phyloP scores from a whole-genome alignment of 2,329 filamentous ascomycete species.

The Aspergillus carbonarius region DNA sequence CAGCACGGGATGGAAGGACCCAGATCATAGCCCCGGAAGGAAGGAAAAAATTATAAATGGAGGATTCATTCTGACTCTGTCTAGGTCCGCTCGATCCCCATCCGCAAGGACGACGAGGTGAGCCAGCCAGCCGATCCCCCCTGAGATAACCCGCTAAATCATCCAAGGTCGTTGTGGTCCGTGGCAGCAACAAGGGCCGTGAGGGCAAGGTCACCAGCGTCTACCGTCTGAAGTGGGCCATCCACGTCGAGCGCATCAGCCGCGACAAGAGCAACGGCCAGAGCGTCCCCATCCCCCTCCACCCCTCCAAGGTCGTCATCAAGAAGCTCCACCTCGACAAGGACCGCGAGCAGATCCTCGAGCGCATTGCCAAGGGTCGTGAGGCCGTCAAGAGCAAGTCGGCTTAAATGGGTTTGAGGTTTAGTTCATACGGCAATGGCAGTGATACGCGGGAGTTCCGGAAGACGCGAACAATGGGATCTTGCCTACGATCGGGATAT shows the following conservation, averaged over 20 bases:
- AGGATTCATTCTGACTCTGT: slow-evolving; percentile 10
- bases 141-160: background rate
- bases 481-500: slow-evolving; percentile 26
- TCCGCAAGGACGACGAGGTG: slow-evolving; percentile 91
- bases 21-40: background rate
- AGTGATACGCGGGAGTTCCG: slow-evolving; percentile 33
- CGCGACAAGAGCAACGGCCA: slow-evolving; percentile 98
- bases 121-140: background rate
- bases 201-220: slow-evolving; percentile 98
- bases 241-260: slow-evolving; percentile 95
- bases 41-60: background rate
- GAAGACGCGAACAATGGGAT: slow-evolving; percentile 26
- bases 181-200: slow-evolving; percentile 92
- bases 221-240: slow-evolving; percentile 96
- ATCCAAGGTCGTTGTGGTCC: slow-evolving; percentile 72
- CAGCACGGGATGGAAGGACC: background rate
- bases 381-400: slow-evolving; percentile 56
- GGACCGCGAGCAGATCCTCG: slow-evolving; percentile 51
- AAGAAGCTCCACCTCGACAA: slow-evolving; percentile 91
- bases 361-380: slow-evolving; percentile 49
- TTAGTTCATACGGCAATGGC: slow-evolving; percentile 61
- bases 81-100: slow-evolving; percentile 89
- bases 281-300: slow-evolving; percentile 89
- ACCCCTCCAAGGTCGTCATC: slow-evolving; percentile 96
- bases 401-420: slow-evolving; percentile 58